These are phyloP conservation scores for Phytophthora constricta DNA, from an alignment of 352 stramenopile genomes.

Conservation along the genomic window DNA sequence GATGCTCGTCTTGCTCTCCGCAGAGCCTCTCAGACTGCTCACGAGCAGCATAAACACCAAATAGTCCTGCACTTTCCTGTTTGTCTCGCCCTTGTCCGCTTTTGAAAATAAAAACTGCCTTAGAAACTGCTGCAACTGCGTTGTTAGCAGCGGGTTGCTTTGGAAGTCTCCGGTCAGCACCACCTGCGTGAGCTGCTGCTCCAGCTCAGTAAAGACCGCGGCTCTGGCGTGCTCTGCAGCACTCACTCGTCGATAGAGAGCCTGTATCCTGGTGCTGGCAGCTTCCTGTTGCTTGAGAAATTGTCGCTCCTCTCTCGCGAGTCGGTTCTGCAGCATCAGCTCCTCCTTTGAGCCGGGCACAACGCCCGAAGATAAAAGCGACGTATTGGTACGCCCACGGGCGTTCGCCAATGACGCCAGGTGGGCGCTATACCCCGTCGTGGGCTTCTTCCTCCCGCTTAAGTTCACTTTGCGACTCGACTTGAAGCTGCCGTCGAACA, in stretches of 20 bases:
- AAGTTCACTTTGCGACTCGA: conserved; percentile 72
- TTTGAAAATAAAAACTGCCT: conserved; percentile 52
- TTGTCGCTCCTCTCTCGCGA: conserved; percentile 59
- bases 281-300: conserved; percentile 43
- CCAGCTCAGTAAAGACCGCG: conserved; percentile 46
- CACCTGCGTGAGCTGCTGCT: conserved; percentile 47
- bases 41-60: conserved; percentile 68
- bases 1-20: conserved; percentile 24
- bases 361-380: conserved; percentile 1
- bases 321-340: conserved; percentile 61
- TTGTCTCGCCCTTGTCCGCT: conserved; percentile 16
- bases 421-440: conserved; percentile 32
- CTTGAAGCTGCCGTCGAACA: conserved; percentile 85
- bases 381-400: conserved; percentile 2
- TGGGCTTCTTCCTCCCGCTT: conserved; percentile 59
- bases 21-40: conserved; percentile 46
- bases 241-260: conserved; percentile 45
- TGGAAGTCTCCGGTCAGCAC: conserved; percentile 41
- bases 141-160: conserved; percentile 31
- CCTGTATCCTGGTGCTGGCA: conserved; percentile 63
- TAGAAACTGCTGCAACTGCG: conserved; percentile 38
- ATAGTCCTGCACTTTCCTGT: conserved; percentile 64
- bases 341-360: conserved; percentile 54
- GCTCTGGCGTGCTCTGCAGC: conserved; percentile 31
- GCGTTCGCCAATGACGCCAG: conserved; percentile 27